Base-by-base conservation (phyloP, 805 yeast species). In the Kuraishia molischiana region DNA sequence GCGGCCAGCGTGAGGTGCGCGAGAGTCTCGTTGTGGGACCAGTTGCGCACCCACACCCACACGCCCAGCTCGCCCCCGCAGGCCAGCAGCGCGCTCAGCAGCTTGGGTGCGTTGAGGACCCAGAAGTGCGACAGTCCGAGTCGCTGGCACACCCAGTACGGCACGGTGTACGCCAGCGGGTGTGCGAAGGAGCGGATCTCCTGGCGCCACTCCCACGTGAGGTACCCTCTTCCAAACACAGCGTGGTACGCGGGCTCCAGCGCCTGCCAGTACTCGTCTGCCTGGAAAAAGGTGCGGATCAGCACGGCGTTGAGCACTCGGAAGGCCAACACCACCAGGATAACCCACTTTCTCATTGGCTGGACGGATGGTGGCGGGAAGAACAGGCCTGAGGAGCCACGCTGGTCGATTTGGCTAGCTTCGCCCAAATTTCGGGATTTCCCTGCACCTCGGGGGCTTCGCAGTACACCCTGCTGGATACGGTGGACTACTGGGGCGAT, bases 231-330 rank as follows among this genome's bases (percentile, higher is more conserved):
- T 2, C 92, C 89, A 54, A 67, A 86, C 0, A 81, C 80, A 28
- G 68, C 61, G 3, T 51, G 40, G 56, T 87, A 95, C 0, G 97
- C 98, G 0, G 96, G 95, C 51, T 92, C 98, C 37, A 92, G 61
- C 0, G 89, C 67, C 58, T 92, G 99, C 77, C 80, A 92, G 59
- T 69, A 92, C 58, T 92, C 99, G 56, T 92, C 99, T 0, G 98
- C 90, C 56, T 92, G 99, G 60, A 92, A 92, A 53, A 77, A 92
- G 0, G 97, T 86, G 39, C 53, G 53, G 4, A 75, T 72, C 1
- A 77, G 54, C 19, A 83, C 51, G 0, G 94, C 74, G 56, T 87
- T 86, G 48, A 72, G 24, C 8, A 79, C 43, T 29, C 95, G 58
- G n/a, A 70, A 44, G 0, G 62, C 36, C 2, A 74, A 39, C 4